Conservation (phyloP, 2,329 filamentous ascomycete genomes). For the Neopestalotiopsis sp. region DNA sequence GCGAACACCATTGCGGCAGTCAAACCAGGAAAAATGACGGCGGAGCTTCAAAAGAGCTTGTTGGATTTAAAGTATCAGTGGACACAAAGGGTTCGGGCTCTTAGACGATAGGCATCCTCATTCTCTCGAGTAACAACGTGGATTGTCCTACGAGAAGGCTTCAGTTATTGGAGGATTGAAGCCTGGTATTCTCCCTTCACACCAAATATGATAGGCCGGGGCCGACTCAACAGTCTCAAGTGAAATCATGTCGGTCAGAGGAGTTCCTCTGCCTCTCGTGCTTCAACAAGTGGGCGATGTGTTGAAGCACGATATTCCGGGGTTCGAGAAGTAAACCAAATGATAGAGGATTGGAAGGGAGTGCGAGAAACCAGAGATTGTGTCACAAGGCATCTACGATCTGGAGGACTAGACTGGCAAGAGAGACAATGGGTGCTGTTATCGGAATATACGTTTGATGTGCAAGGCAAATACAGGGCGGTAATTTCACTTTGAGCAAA, state of each 20-base stretch:
- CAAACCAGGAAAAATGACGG: too few relatives aligned
- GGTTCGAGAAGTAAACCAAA: not conserved
- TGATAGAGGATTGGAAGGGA: too few relatives aligned
- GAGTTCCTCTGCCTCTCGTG: not conserved
- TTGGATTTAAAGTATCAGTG: too few relatives aligned
- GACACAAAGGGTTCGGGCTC: too few relatives aligned
- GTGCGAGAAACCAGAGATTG: not conserved
- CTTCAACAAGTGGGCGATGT: not conserved
- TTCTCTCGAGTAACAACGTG: too few relatives aligned
- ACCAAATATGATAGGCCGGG: too few relatives aligned
- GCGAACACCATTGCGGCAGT: too few relatives aligned
- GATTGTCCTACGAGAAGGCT: fast-evolving
- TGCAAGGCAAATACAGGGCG: not conserved
- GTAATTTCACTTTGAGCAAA: not conserved
- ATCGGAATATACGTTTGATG: not conserved
- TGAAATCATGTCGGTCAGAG: not conserved
- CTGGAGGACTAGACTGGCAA: not conserved
- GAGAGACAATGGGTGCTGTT: not conserved
- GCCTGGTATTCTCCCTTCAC: fast-evolving
- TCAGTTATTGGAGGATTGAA: too few relatives aligned
- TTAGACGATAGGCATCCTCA: too few relatives aligned
- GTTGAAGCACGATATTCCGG: not conserved
- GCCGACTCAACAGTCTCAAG: too few relatives aligned
- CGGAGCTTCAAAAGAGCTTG: too few relatives aligned
- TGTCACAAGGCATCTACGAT: not conserved